Evolutionary conservation across 345 rosid genomes (phyloP).

Genomic region (Hibiscus tridactylites): DNA sequence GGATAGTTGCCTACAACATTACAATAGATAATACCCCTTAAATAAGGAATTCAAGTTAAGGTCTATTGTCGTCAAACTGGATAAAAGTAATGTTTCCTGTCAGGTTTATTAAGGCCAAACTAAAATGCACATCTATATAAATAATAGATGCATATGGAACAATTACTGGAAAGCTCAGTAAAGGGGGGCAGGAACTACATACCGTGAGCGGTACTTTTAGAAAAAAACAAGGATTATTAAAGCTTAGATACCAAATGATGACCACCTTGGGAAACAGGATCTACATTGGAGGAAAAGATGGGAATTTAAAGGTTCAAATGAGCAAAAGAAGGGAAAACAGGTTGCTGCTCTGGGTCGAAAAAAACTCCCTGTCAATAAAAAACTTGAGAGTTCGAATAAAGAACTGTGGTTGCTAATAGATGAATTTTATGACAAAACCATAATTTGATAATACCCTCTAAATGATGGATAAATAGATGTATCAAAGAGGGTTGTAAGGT

Average conservation of each 20-base stretch:
- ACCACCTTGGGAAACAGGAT: neutral
- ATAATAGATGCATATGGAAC: neutral
- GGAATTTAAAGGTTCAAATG: neutral
- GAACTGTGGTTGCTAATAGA: neutral
- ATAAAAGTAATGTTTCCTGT: neutral
- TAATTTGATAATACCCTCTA: neutral
- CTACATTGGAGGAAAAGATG: neutral
- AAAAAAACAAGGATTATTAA: neutral
- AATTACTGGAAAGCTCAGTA: neutral
- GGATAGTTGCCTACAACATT: conserved; percentile 45
- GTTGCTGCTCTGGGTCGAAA: neutral
- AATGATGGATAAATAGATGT: neutral
- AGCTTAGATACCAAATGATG: neutral
- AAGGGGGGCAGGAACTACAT: neutral
- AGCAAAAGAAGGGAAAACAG: neutral
- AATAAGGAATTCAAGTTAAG: conserved; percentile 1
- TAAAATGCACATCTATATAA: neutral
- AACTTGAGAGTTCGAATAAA: neutral
- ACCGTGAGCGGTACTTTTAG: neutral
- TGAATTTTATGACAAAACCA: neutral
- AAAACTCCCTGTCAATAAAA: neutral
- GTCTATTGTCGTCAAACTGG: neutral
- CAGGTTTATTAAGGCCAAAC: neutral
- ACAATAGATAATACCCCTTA: conserved; percentile 4
- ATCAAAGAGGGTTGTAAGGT: neutral